Conservation (phyloP, 1,139 yeast genomes). For the Barnettozyma hawaiiensis region DNA sequence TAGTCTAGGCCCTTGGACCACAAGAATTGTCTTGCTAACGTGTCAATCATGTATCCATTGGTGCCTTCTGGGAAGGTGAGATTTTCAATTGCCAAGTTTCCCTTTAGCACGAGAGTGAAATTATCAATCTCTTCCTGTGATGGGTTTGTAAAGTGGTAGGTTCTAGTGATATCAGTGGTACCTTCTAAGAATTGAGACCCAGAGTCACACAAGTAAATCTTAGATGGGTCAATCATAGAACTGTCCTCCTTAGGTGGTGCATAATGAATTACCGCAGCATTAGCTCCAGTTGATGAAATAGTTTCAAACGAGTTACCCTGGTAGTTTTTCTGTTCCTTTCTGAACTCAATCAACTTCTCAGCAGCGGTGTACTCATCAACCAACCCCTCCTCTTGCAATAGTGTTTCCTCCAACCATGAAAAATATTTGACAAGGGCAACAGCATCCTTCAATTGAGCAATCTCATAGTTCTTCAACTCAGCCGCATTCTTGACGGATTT, state of each 20-base stretch:
- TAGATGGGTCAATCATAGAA: conserved; percentile 64
- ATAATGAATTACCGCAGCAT: conserved; percentile 92
- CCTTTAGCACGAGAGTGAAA: conserved; percentile 88
- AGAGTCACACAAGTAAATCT: conserved; percentile 82
- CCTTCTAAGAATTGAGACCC: conserved; percentile 95
- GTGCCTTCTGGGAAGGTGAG: conserved; percentile 84
- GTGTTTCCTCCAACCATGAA: conserved; percentile 77
- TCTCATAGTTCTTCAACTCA: conserved; percentile 71
- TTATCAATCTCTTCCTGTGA: conserved; percentile 59
- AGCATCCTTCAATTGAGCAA: conserved; percentile 85
- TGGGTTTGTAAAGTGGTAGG: conserved; percentile 76
- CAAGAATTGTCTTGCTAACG: conserved; percentile 81
- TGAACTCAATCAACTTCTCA: conserved; percentile 55
- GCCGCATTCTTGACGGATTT: conserved; percentile 72
- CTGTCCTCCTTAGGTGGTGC: conserved; percentile 62
- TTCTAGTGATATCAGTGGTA: conserved; percentile 94
- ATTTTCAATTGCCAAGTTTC: conserved; percentile 75
- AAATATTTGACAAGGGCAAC: conserved; percentile 72
- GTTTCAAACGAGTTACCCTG: conserved; percentile 88
- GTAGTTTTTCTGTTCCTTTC: conserved; percentile 57
- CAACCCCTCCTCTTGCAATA: conserved; percentile 47
- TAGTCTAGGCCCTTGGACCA: conserved; percentile 90
- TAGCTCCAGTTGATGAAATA: conserved; percentile 88
- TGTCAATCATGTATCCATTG: conserved; percentile 77
- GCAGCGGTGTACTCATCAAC: conserved; percentile 81